Base-by-base conservation (phyloP, 179 eudicot genomes). In the Silene noctiflora region DNA sequence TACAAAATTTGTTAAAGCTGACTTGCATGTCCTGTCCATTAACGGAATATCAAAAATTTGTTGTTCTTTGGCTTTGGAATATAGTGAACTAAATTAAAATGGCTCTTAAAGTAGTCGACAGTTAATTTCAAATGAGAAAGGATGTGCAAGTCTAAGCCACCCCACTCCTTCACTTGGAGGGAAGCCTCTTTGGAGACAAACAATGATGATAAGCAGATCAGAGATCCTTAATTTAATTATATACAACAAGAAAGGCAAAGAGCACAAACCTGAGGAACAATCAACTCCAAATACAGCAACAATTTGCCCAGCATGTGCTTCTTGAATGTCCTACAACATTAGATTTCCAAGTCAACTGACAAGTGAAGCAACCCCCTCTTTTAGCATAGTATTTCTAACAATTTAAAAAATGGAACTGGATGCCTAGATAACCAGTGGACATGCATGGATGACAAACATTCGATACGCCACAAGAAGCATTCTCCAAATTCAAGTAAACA, bases 251-350 rank as follows among this genome's bases (percentile, higher is more conserved):
- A 35, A 71, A 71, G 64, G 24, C 51, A 72, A 53, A n/a, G n/a
- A 63, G 74, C 48, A 74, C 60, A 69, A 79, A 91, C 97, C 97
- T 87, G 97, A 91, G 79, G 98, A 91, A 85, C 98, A 92, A 81
- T 94, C 98, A 65, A 94, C 87, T 67, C 97, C 98, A 84, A 92
- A 92, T 33, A 94, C 97, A 83, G 97, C 98, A 77, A 94, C 97
- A 70, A 94, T 94, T 81, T 94, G 97, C 63, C 98, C 98, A 21
- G 98, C 98, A 79, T 94, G 97, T 62, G 97, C 98, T 87, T 94
- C 94, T 87, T 92, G 98, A 79, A 94, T 94, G 80, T 94, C 98
- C 98, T 94, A 73, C 68, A 72, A 58, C 68, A 84, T 46, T 16
- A 71, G 51, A 59, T 44, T 58, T 27, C 48, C 64, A 80, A 72